These are phyloP conservation scores for Emiliania huxleyi DNA, from an alignment of 78 protist genomes.

Conservation along the genomic window DNA sequence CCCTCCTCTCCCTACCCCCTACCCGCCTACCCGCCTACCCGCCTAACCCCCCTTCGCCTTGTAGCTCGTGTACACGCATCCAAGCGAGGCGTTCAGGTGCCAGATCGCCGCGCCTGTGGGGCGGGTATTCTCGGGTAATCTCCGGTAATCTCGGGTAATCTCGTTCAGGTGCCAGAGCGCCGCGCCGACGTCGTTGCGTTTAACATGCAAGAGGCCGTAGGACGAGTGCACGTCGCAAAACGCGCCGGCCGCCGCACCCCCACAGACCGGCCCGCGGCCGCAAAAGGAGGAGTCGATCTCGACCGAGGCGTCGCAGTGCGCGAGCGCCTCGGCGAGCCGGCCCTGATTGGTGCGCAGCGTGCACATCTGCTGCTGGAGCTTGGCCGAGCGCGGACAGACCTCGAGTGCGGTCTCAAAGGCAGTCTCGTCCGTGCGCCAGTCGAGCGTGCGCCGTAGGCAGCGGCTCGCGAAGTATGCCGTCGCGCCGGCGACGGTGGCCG, in stretches of 20 bases:
- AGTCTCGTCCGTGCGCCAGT: background rate
- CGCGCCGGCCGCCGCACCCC: background rate
- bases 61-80: background rate
- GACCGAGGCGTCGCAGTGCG: background rate
- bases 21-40: too few relatives aligned
- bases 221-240: background rate
- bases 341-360: background rate
- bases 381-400: background rate
- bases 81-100: background rate
- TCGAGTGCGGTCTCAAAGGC: background rate
- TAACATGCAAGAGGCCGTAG: background rate
- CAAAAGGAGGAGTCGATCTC: background rate
- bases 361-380: constrained; percentile 5
- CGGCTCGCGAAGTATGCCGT: too few relatives aligned
- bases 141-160: too few relatives aligned
- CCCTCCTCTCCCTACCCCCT: too few relatives aligned
- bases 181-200: background rate
- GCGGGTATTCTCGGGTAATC: too few relatives aligned
- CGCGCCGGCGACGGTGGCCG: too few relatives aligned
- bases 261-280: too few relatives aligned
- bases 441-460: background rate
- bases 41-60: too few relatives aligned
- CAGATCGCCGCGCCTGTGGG: too few relatives aligned
- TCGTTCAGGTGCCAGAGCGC: too few relatives aligned
- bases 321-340: background rate